Base-by-base conservation (phyloP, 495 filamentous ascomycete species). In the Podospora comata region DNA sequence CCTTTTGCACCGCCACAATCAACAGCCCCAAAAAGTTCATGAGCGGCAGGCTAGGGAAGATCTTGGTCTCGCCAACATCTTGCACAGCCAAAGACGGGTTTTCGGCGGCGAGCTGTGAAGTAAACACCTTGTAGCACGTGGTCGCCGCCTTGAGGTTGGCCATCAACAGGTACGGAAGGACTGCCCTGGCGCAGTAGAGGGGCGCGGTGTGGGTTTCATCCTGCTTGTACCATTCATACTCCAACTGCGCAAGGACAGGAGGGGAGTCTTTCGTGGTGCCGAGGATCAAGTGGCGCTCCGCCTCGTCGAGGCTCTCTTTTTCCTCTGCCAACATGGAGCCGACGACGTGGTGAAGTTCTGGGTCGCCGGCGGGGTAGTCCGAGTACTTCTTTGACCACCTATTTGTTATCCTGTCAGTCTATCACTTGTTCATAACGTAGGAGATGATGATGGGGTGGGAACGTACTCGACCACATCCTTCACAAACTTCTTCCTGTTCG, bases 311-410 rank as follows among this genome's bases (percentile, higher is more conserved):
- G 13, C 89, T 86, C 61, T 96, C 91, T 76, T 91, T 88, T 74
- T 97, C 94, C 78, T 96, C 91, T 13, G 93, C 93, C 75, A 91
- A 96, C 30, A 98, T 82, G 9, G 88, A 89, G 56, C 95, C 95
- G 23, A 90, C 90, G 62, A 96, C 93, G 80, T 98, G 94, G 76
- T 99, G 95, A 67, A 99, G 82, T 68, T 98, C 96, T 5, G 96
- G 92, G 72, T 99, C 95, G 59, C 95, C 95, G 69, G 92, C 89
- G 58, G 96, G 95, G 74, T 92, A 90, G 55, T 94, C 91, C 68
- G 94, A 93, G 73, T 86, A 89, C 72, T 89, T 91, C 28, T 86
- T 83, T 71, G 92, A 94, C 95, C 95, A 99, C 67, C 88, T 91
- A 66, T 56, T 48, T 23, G 0, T 32, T 56, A 34, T 30, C n/a